These are phyloP conservation scores for Albizia julibrissin DNA, from an alignment of 306 rosid species.

Conservation along the genomic window DNA sequence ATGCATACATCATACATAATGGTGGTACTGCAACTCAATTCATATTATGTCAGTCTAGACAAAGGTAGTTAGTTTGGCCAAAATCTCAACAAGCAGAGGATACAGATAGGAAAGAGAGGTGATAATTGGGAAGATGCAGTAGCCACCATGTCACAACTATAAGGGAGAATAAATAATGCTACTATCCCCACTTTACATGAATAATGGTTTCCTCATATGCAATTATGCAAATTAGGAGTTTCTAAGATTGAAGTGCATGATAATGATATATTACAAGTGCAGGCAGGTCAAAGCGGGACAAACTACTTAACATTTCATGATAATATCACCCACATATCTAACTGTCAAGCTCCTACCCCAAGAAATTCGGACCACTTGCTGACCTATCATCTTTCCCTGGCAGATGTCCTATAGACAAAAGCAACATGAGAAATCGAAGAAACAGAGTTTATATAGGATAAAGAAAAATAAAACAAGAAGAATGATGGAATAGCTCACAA, in stretches of 20 bases:
- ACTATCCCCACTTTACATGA: neutral
- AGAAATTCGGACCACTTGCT: slow-evolving; percentile 75
- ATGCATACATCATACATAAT: too few relatives aligned
- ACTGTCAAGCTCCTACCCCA: slow-evolving; percentile 78
- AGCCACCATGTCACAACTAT: neutral
- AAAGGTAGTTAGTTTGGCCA: neutral
- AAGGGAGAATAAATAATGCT: neutral
- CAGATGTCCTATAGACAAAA: slow-evolving; percentile 60
- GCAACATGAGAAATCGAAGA: slow-evolving; percentile 20
- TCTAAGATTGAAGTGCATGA: slow-evolving; percentile 5
- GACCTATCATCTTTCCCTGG: slow-evolving; percentile 87
- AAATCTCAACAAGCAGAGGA: neutral
- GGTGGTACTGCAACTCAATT: neutral
- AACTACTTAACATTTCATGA: neutral
- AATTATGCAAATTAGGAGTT: slow-evolving; percentile 14
- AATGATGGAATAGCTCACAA: slow-evolving; percentile 39
- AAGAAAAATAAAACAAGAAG: slow-evolving; percentile 22
- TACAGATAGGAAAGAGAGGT: neutral
- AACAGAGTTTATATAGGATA: slow-evolving; percentile 8
- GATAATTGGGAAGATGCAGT: neutral
- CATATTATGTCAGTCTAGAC: neutral
- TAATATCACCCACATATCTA: slow-evolving; percentile 68
- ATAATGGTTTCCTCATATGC: neutral
- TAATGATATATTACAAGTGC: slow-evolving; percentile 11
- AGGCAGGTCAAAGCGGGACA: neutral